Percentiles rank a stretch among this genome's conserved stretches.
These are phyloP conservation scores for Prunus fruticosa DNA, from an alignment of 306 rosid genomes.

Conservation along the genomic window DNA sequence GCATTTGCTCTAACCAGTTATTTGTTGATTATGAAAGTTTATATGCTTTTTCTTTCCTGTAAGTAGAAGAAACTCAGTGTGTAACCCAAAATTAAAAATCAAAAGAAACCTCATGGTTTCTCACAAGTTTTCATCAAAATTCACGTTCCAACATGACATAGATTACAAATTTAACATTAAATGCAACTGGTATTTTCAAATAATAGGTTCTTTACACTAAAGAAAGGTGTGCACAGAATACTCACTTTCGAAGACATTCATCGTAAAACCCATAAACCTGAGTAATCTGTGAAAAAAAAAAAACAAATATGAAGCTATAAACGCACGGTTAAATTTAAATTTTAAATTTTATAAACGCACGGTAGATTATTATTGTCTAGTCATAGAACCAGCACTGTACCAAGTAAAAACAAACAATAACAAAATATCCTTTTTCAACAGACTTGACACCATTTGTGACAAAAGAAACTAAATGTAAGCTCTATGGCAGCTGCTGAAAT, in stretches of 20 bases:
- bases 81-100: too few relatives aligned
- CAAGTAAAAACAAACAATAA: not conserved
- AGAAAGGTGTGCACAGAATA: slow-evolving; percentile 33
- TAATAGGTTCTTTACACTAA: not conserved
- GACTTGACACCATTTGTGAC: not conserved
- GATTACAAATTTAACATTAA: too few relatives aligned
- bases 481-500: not conserved
- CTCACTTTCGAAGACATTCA: slow-evolving; percentile 93
- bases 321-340: too few relatives aligned
- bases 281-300: slow-evolving; percentile 63
- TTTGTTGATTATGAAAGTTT: not conserved
- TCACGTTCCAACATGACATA: not conserved
- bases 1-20: not conserved
- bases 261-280: slow-evolving; percentile 97
- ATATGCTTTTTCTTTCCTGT: not conserved
- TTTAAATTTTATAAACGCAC: not conserved
- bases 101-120: not conserved
- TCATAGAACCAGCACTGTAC: not conserved
- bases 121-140: not conserved
- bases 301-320: not conserved
- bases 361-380: not conserved
- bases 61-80: not conserved
- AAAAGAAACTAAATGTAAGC: not conserved
- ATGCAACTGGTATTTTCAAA: not conserved
- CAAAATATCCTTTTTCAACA: not conserved